Base-by-base conservation (phyloP, 257 asterid species). In the Solanum virginianum region DNA sequence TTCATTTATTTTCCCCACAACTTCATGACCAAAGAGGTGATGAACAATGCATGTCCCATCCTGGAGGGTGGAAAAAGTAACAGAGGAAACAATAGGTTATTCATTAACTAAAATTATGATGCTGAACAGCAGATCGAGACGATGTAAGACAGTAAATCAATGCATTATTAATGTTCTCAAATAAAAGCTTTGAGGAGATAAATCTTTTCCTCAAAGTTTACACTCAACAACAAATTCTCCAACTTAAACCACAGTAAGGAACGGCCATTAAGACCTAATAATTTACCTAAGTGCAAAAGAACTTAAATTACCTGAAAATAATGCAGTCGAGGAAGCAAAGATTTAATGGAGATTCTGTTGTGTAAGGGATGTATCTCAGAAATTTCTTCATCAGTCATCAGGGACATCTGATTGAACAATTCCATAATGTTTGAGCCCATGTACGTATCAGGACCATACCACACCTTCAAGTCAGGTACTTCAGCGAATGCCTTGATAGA, bases 391-490 rank as follows among this genome's bases (percentile, higher is more conserved):
- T 96, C 97, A 80, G 95, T 94, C 99, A 96, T 96, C 80, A 79
- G 87, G 24, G 92, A 84, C 99, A 96, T 96, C 88, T 91, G 98
- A 45, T 86, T 89, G 84, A 96, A 95, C 91, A 96, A 86, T 89
- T 96, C 98, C 91, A 91, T 89, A 53, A 96, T 95, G 89, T 96
- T 96, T 83, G 98, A 95, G 63, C 99, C 99, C 99, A 96, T 96
- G 90, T 96, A 96, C 85, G 98, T 88, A 89, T 96, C 99, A 10
- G 99, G 99, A 80, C 99, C 99, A 83, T 96, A 96, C 95, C 93
- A 96, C 74, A 96, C 91, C 51, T 88, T 85, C 84, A 96, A 87
- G 88, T 91, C 85, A 45, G 97, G 97, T 47, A 96, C 89, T 91
- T 95, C 95, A 39, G 98, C 87, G 83, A 94, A 96, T 71, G 98